phyloP scores from a whole-genome alignment of 441 rosid species.

The Adansonia madagascariensis region DNA sequence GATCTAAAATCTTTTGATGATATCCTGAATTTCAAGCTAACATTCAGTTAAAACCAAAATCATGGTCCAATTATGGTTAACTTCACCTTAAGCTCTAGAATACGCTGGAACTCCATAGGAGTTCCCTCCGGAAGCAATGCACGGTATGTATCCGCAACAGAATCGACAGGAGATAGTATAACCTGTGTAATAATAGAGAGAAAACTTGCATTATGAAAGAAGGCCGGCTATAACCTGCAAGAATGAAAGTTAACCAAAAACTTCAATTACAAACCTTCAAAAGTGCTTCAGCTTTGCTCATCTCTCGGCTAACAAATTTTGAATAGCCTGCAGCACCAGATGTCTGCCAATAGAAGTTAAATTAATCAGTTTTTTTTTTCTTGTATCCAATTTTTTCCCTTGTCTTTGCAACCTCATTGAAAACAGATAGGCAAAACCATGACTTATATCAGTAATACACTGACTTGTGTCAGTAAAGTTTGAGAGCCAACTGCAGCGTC shows the following conservation, averaged over 20 bases:
- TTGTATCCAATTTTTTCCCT: background rate
- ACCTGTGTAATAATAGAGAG: slow-evolving; percentile 50
- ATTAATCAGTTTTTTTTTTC: slow-evolving; percentile 1
- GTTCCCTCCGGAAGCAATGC: slow-evolving; percentile 99
- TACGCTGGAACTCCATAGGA: slow-evolving; percentile 97
- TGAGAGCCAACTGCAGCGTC: background rate
- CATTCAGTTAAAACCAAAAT: background rate
- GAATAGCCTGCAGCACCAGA: slow-evolving; percentile 86
- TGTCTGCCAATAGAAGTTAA: slow-evolving; percentile 48
- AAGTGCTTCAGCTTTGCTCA: slow-evolving; percentile 99
- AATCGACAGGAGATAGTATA: slow-evolving; percentile 93
- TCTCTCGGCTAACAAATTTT: slow-evolving; percentile 95
- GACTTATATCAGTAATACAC: background rate
- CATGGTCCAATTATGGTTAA: background rate
- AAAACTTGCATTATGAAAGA: slow-evolving; percentile 6
- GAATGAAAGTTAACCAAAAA: slow-evolving; percentile 25
- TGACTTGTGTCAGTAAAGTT: background rate
- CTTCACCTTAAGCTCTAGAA: slow-evolving; percentile 89
- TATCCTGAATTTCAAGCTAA: background rate
- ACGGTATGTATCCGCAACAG: slow-evolving; percentile 95
- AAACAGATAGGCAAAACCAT: slow-evolving; percentile 10
- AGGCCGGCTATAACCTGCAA: background rate
- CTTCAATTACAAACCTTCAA: slow-evolving; percentile 62
- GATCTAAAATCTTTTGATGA: background rate
- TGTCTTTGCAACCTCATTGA: background rate